Base-by-base conservation (phyloP, 1,139 yeast genomes). In the Diutina scorzettiae region DNA sequence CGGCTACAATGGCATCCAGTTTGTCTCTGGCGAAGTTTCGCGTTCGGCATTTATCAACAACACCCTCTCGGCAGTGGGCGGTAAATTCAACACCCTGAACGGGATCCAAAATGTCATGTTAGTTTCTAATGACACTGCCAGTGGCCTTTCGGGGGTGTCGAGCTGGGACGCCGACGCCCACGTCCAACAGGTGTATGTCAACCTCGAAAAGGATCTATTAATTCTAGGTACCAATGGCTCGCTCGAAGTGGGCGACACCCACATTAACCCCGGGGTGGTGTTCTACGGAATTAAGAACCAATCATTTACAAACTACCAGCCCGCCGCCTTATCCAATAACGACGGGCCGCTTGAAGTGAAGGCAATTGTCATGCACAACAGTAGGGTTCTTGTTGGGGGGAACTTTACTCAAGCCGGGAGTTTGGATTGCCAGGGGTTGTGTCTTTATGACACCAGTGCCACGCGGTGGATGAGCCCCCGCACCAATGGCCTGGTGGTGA, bases 361-460 rank as follows among this genome's bases (percentile, higher is more conserved):
- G 44, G 59, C 81, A 2, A 59, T 84, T 46, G 75, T 71, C 2
- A 65, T 69, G 44, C 70, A 73, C 48, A 79, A 76, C 7, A 56
- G 68, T 20, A 66, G 71, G 20, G 57, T 87, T 17, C 64, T 86
- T 32, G 82, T 85, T 9, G 95, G 85, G 41, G 98, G 98, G 18
- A 66, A 76, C 40, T 85, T 85, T 53, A 70, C 69, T 25, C 58
- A 65, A 30, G 81, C 82, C 3, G 80, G 83, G 0, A 65, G 78
- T 7, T 60, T 73, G 47, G 62, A 65, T 39, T 86, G 96, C 60
- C 59, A 65, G 2, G 73, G 78, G 2, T 59, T 86, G 41, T 85
- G 95, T 55, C 62, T 82, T 37, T 86, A 77, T 55, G 82, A 81
- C 50, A 58, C 81, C 45, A 57, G 60, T 3, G 64, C 65, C 36